Evolutionary conservation across 2,329 filamentous ascomycete genomes (phyloP).

Genomic region (Chaetomiaceae sp.): DNA sequence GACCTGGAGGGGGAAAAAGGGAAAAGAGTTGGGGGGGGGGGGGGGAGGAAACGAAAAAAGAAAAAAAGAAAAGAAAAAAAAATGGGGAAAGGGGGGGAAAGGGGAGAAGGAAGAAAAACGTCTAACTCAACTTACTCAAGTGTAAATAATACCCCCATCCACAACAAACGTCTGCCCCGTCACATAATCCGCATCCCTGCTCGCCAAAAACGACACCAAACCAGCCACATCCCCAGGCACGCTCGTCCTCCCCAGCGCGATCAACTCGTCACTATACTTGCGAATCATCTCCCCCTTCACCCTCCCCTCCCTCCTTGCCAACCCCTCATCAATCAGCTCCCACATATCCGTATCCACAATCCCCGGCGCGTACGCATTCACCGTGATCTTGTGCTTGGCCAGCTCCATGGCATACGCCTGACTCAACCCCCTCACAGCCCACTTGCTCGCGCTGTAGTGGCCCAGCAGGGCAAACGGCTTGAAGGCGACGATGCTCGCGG

Average conservation of each 20-base stretch:
- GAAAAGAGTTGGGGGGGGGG: no score
- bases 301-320: conserved; percentile 48
- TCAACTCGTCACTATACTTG: conserved; percentile 17
- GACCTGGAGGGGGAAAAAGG: no score
- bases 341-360: conserved; percentile 66
- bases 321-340: conserved; percentile 60
- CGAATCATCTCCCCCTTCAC: conserved; percentile 27
- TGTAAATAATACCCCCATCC: conserved; percentile 22
- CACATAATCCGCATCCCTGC: conserved; percentile 26
- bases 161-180: conserved; percentile 22
- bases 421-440: conserved; percentile 60
- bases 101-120: no score
- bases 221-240: conserved; percentile 46
- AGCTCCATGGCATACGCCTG: conserved; percentile 64
- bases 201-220: conserved; percentile 39
- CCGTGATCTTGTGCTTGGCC: conserved; percentile 59
- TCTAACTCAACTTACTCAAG: conserved; percentile 11
- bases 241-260: conserved; percentile 41
- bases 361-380: conserved; percentile 62
- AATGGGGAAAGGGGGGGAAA: no score
- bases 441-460: conserved; percentile 62
- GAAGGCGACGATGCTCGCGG: conserved; percentile 53
- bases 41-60: no score
- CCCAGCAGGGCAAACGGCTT: conserved; percentile 54
- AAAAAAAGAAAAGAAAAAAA: no score